These are phyloP conservation scores for Cyclotella distinguenda DNA, from an alignment of 108 stramenopile genomes.

Conservation along the genomic window DNA sequence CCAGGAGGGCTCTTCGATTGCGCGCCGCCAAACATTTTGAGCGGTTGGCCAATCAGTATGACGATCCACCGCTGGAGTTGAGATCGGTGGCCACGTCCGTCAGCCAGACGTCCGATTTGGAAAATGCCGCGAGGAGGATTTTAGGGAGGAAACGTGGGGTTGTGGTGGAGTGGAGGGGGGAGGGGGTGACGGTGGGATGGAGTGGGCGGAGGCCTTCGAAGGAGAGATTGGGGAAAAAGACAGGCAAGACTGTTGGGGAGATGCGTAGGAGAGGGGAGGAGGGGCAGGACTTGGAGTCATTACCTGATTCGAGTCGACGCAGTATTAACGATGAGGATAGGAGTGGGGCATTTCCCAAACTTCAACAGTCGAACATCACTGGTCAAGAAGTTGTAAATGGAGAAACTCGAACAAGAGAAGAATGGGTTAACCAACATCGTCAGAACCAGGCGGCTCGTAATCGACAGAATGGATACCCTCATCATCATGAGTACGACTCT, in stretches of 20 bases:
- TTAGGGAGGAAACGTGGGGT: conserved; percentile 10
- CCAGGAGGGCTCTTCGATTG: neutral
- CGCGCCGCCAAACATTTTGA: conserved; percentile 4
- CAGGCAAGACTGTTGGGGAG: neutral
- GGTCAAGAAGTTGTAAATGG: too few relatives aligned
- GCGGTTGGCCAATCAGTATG: neutral
- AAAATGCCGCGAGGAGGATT: conserved; percentile 34
- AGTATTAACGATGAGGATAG: too few relatives aligned
- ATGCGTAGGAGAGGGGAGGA: too few relatives aligned
- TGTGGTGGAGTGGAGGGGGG: neutral
- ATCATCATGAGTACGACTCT: too few relatives aligned
- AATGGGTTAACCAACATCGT: too few relatives aligned
- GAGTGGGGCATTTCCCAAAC: too few relatives aligned
- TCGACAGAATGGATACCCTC: too few relatives aligned
- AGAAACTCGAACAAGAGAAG: too few relatives aligned
- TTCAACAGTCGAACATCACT: too few relatives aligned
- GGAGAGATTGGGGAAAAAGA: neutral
- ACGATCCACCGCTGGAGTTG: neutral
- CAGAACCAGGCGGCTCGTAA: too few relatives aligned
- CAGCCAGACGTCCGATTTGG: conserved; percentile 22
- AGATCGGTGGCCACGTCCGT: neutral
- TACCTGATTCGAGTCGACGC: too few relatives aligned
- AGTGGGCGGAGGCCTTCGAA: neutral
- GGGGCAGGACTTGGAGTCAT: too few relatives aligned
- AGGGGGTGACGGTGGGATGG: neutral